Evolutionary conservation across 345 rosid species (phyloP), one percentile per base, ranked within the genome.

Genomic region (Melaleuca alternifolia): DNA sequence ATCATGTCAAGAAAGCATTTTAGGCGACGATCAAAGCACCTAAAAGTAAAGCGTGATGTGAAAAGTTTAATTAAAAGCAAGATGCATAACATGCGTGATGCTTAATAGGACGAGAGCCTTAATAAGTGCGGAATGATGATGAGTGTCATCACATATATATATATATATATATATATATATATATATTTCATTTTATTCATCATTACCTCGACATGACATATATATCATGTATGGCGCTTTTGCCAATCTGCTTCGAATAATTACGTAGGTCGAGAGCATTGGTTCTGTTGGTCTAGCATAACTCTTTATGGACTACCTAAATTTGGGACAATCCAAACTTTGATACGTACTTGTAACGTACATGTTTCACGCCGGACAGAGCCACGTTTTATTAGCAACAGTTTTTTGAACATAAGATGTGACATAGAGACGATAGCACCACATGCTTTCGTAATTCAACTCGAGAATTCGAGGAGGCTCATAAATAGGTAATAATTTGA

Each of bases 141-240:
- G 26, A 4, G 41, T 26, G 71, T 6, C 9, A 59, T 59, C 12
- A 6, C 71, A 59, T n/a, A n/a, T n/a, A n/a, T n/a, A n/a, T n/a
- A n/a, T n/a, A n/a, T n/a, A n/a, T n/a, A n/a, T n/a, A n/a, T n/a
- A n/a, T n/a, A n/a, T n/a, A n/a, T n/a, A n/a, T n/a, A n/a, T n/a
- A n/a, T n/a, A n/a, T n/a, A n/a, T n/a, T n/a, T n/a, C n/a, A n/a
- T n/a, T n/a, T n/a, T n/a, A n/a, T n/a, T n/a, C 18, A 1, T 13
- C 37, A n/a, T n/a, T 59, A n/a, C 18, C 2, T 0, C 2, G 0
- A n/a, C 2, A 7, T 28, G 10, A 13, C 12, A 6, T 1, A 59
- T 13, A 4, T 0, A 59, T 2, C 13, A 13, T 14, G 5, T 51
- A 51, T 51, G 13, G 3, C 2, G n/a, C 1, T n/a, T 59, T n/a